These are phyloP conservation scores for Suillus sp. DNA, from an alignment of 768 basidiomycete genomes.

Conservation along the genomic window DNA sequence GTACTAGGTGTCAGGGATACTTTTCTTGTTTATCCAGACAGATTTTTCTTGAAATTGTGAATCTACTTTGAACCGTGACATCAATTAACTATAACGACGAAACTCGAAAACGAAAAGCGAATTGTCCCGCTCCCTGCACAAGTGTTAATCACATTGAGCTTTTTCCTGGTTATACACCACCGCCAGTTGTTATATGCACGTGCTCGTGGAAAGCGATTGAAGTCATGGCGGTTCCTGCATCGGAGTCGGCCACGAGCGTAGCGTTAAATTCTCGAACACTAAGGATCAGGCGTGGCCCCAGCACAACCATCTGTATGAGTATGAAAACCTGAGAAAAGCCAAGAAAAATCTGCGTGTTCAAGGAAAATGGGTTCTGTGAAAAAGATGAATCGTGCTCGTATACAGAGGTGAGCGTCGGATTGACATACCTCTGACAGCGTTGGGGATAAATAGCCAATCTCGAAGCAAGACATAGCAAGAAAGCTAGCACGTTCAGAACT, in stretches of 20 bases:
- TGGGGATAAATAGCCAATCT: constrained; percentile 2
- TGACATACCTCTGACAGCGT: not conserved
- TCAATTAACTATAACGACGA: not conserved
- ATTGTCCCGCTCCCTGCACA: not conserved
- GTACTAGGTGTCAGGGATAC: no score
- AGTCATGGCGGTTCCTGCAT: not conserved
- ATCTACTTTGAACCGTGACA: not conserved
- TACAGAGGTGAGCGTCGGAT: not conserved
- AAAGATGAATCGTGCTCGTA: not conserved
- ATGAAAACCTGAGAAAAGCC: not conserved
- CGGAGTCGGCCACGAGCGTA: not conserved
- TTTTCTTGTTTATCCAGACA: not conserved
- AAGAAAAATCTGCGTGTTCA: not conserved
- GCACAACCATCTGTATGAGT: not conserved
- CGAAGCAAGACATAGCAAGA: not conserved
- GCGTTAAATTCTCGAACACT: constrained; percentile 1
- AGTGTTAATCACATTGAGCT: not conserved
- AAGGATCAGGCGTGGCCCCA: not conserved
- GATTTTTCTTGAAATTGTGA: not conserved
- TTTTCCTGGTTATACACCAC: not conserved
- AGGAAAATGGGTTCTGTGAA: not conserved
- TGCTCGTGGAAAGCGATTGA: not conserved
- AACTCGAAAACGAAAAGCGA: not conserved
- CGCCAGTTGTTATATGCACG: not conserved
- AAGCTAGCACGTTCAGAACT: not conserved